Conservation (phyloP, 441 rosid species). For the Croton laevigatus region DNA sequence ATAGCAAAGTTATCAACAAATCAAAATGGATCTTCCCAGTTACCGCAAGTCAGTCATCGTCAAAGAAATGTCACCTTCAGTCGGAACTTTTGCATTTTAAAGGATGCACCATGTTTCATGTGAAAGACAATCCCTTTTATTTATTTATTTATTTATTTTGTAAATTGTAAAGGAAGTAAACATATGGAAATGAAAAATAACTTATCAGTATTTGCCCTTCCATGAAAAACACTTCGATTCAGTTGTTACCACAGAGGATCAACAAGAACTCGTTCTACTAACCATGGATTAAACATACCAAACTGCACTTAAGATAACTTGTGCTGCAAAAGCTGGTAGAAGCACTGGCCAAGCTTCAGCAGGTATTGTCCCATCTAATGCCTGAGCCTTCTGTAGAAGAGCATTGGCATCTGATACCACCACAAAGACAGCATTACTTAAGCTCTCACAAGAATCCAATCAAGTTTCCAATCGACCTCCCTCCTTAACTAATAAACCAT, state of each 20-base stretch:
- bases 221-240: slow-evolving; percentile 73
- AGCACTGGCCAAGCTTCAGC: slow-evolving; percentile 60
- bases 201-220: slow-evolving; percentile 42
- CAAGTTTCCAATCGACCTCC: slow-evolving; percentile 55
- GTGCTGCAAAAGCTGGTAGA: slow-evolving; percentile 69
- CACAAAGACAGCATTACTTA: slow-evolving; percentile 64
- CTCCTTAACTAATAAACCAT: slow-evolving; percentile 59
- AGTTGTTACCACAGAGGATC: slow-evolving; percentile 66
- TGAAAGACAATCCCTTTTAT: background rate
- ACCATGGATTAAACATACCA: slow-evolving; percentile 30
- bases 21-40: too few species aligned
- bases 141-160: background rate
- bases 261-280: slow-evolving; percentile 44
- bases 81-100: background rate
- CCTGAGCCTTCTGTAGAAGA: slow-evolving; percentile 75
- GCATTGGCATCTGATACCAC: slow-evolving; percentile 79
- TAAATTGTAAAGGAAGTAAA: background rate
- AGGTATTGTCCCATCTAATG: slow-evolving; percentile 55
- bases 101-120: background rate
- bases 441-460: slow-evolving; percentile 58
- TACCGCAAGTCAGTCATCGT: too few species aligned
- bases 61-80: background rate
- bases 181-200: background rate
- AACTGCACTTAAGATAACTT: slow-evolving; percentile 65
- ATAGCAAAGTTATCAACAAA: too few species aligned